Evolutionary conservation across 768 basidiomycete genomes (phyloP).

Genomic region (Crucibulum laeve): DNA sequence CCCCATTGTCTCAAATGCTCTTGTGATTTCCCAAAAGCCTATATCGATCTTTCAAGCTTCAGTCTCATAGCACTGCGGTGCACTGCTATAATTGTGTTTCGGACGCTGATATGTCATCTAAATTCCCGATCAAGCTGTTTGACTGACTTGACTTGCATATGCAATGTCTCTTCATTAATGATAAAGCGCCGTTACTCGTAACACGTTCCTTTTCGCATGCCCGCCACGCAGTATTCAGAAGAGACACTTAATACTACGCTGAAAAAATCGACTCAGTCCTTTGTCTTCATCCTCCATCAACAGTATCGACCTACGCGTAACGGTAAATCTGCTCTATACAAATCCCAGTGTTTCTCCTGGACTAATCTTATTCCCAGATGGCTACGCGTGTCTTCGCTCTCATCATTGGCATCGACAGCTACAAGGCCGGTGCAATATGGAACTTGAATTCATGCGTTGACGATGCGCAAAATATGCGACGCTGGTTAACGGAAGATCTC

Average conservation of each 20-base stretch:
- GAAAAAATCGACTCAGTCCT: too few relatives aligned
- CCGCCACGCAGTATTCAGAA: neutral
- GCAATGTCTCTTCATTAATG: neutral
- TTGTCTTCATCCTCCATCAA: too few relatives aligned
- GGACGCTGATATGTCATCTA: too few relatives aligned
- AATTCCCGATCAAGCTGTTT: too few relatives aligned
- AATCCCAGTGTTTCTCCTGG: neutral
- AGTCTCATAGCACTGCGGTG: too few relatives aligned
- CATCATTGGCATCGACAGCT: conserved; percentile 65
- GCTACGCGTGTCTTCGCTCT: conserved; percentile 52
- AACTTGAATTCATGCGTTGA: conserved; percentile 62
- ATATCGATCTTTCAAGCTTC: too few relatives aligned
- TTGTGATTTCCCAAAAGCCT: too few relatives aligned
- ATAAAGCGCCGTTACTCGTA: neutral
- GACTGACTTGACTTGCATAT: too few relatives aligned
- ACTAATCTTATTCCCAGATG: conserved; percentile 20
- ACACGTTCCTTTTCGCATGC: neutral
- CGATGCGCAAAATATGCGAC: conserved; percentile 55
- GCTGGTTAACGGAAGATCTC: conserved; percentile 53
- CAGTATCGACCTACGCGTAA: too few relatives aligned
- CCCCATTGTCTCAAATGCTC: too few relatives aligned
- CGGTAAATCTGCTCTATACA: too few relatives aligned
- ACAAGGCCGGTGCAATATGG: conserved; percentile 62
- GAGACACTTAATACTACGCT: neutral
- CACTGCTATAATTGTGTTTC: too few relatives aligned